Evolutionary conservation across 345 rosid species (phyloP), one percentile per base, ranked within the genome.

Genomic region (Eucalyptus albens): DNA sequence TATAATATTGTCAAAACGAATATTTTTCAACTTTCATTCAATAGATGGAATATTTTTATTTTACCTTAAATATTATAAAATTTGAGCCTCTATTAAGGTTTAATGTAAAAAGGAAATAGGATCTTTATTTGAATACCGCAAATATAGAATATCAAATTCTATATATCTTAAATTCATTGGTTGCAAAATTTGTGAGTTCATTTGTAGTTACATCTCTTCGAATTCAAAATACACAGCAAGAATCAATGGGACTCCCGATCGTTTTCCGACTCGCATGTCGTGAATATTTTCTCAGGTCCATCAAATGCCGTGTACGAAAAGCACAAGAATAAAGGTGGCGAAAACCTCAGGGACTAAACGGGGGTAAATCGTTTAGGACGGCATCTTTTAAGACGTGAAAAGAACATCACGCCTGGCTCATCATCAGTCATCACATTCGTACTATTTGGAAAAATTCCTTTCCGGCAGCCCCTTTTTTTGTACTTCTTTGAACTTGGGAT

Each of bases 1-100:
- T 4, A 6, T 0, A 77, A 22, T 19, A 21, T 16, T 0, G 0
- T 8, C 29, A 21, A 40, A 77, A 21, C 0, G 6, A 11, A 12
- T 11, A 37, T 10, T n/a, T 15, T 62, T n/a, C n/a, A n/a, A n/a
- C n/a, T n/a, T n/a, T n/a, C n/a, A n/a, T n/a, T n/a, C n/a, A n/a
- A n/a, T n/a, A n/a, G n/a, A n/a, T n/a, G n/a, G n/a, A n/a, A n/a
- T n/a, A n/a, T n/a, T n/a, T n/a, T n/a, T n/a, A n/a, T n/a, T n/a
- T n/a, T n/a, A n/a, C n/a, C n/a, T n/a, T n/a, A n/a, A n/a, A n/a
- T n/a, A n/a, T n/a, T n/a, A n/a, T n/a, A n/a, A n/a, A n/a, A n/a
- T n/a, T n/a, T n/a, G n/a, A n/a, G n/a, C n/a, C n/a, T n/a, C n/a
- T n/a, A n/a, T n/a, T n/a, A n/a, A n/a, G n/a, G n/a, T n/a, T n/a